phyloP scores from a whole-genome alignment of 1,284 basidiomycete genomes.

The Cutaneotrichosporon spelunceum region DNA sequence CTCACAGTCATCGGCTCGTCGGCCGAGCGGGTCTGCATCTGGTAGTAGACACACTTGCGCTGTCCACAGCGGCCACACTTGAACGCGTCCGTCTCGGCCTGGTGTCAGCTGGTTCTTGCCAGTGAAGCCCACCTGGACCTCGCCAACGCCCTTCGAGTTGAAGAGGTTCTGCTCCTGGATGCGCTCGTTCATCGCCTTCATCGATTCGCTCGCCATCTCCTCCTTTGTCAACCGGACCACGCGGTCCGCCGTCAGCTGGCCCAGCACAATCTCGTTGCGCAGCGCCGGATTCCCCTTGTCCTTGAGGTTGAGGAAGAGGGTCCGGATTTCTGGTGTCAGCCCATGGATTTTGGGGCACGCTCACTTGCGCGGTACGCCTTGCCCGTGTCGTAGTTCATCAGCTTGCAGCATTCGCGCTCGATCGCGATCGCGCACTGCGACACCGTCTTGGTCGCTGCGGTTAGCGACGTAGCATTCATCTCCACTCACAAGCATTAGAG shows the following conservation, averaged over 20 bases:
- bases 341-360: constrained; percentile 16
- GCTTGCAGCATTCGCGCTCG: constrained; percentile 50
- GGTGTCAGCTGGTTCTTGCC: constrained; percentile 5
- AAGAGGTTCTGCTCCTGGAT: constrained; percentile 86
- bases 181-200: constrained; percentile 74
- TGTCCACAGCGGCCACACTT: constrained; percentile 92
- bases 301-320: constrained; percentile 88
- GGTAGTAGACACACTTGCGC: constrained; percentile 85
- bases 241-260: constrained; percentile 66
- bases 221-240: constrained; percentile 79
- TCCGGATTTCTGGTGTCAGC: constrained; percentile 68
- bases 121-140: constrained; percentile 58
- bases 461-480: not conserved
- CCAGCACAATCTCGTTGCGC: constrained; percentile 77
- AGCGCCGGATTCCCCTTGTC: constrained; percentile 90
- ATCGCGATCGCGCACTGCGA: constrained; percentile 52
- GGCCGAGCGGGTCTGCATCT: constrained; percentile 89
- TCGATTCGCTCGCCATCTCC: constrained; percentile 95
- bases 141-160: constrained; percentile 84
- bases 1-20: constrained; percentile 95
- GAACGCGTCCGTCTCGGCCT: constrained; percentile 96
- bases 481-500: constrained; percentile 73
- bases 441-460: constrained; percentile 48
- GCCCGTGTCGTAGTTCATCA: constrained; percentile 42
- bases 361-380: constrained; percentile 51